Evolutionary conservation across 192 early-diverging fungal genomes (phyloP).

Genomic region (Spinellus fusiger): DNA sequence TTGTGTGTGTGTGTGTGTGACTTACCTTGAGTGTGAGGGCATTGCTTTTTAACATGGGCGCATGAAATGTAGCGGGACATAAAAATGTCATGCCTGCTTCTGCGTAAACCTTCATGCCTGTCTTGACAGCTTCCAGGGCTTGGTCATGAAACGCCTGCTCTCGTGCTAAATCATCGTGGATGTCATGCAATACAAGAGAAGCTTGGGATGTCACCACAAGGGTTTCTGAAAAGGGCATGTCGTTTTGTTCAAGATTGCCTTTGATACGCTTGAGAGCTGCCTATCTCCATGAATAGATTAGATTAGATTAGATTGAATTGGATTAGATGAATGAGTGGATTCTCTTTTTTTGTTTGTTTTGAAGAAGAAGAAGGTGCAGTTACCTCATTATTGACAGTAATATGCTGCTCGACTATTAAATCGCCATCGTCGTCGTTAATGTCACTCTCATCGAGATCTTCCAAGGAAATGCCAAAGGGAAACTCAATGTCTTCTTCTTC

Average conservation of each 20-base stretch:
- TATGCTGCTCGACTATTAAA: constrained; percentile 18
- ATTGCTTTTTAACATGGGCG: constrained; percentile 96
- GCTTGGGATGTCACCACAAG: constrained; percentile 50
- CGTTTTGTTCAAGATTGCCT: constrained; percentile 17
- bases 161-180: constrained; percentile 82
- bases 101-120: constrained; percentile 51
- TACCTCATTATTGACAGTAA: constrained; percentile 12
- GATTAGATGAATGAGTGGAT: not conserved
- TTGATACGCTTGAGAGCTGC: constrained; percentile 52
- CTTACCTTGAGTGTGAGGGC: constrained; percentile 71
- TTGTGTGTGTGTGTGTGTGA: not conserved
- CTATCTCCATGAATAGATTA: constrained; percentile 21
- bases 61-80: constrained; percentile 89
- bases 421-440: constrained; percentile 29
- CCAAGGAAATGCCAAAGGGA: constrained; percentile 1
- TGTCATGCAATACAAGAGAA: constrained; percentile 49
- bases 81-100: constrained; percentile 65
- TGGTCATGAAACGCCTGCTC: constrained; percentile 92
- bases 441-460: constrained; percentile 29
- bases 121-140: constrained; percentile 68
- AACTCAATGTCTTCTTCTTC: constrained; percentile 15
- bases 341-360: not conserved
- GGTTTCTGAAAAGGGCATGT: constrained; percentile 61
- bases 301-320: not conserved
- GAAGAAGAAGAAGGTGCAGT: not conserved